Evolutionary conservation across 352 stramenopile genomes (phyloP), one percentile per base, ranked within the genome.

Genomic region (Globisporangium yorkense): DNA sequence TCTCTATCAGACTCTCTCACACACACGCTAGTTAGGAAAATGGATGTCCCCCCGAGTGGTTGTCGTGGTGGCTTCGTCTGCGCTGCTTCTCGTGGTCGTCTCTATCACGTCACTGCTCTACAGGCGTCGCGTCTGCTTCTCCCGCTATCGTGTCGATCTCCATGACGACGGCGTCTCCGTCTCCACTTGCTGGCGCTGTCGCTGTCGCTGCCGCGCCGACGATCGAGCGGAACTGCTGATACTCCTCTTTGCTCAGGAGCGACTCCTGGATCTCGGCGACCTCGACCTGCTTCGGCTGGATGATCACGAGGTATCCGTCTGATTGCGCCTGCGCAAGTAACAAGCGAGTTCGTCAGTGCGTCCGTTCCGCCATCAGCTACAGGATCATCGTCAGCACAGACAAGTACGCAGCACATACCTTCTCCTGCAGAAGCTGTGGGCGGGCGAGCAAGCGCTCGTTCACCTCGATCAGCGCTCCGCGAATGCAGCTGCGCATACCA

Each of bases 251-350:
- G 31, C 71, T 78, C n/a, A 92, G 68, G 31, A 94, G 71, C 39
- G 78, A 92, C 61, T 80, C 71, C 62, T 94, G 85, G 52, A 94
- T 94, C 58, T 92, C 82, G 2, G 80, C 72, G 0, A 92, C 63
- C 55, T 94, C 85, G 5, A 73, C 64, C 9, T 83, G 77, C 69
- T 94, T 94, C 2, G 85, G 85, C 61, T 92, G 85, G 47, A 91
- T 78, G 58, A 94, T 90, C 48, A 87, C 71, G 37, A 94, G 63
- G 45, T 88, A 94, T 24, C 83, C 85, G 39, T 92, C 80, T 35
- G 83, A 88, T 27, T 86, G 67, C 33, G 70, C 68, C 80, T 88
- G 51, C 16, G 1, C 16, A 47, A 21, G 41, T 20, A 24, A 12
- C 37, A 13, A 43, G 37, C 12, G 37, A 43, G 37, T 43, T 4